A percentile compares a stretch with the other conserved stretches of the same genome.
Conservation (phyloP, 116 monocot species). For the Phalaenopsis hybrid region DNA sequence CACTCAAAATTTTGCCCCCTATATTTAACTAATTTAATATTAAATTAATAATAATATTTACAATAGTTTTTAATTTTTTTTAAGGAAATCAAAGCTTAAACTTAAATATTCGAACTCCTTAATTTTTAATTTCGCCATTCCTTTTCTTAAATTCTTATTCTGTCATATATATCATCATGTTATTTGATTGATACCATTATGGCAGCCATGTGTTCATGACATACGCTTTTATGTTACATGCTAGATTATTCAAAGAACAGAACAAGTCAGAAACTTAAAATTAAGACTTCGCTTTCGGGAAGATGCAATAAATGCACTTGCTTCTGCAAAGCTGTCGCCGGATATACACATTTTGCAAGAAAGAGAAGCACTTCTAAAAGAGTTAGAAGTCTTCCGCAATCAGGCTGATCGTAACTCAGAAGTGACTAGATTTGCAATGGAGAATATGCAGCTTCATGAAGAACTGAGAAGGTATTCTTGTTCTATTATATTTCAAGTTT, state of each 20-base stretch:
- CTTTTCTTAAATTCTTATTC: too few species aligned
- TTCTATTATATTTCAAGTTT: neutral
- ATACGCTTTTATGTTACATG: neutral
- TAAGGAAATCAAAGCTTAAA: too few species aligned
- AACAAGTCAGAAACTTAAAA: constrained; percentile 76
- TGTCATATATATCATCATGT: too few species aligned
- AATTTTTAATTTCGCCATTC: too few species aligned
- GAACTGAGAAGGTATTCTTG: constrained; percentile 64
- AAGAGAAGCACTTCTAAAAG: constrained; percentile 64
- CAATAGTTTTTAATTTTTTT: too few species aligned
- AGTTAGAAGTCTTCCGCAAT: constrained; percentile 63
- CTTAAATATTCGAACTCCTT: too few species aligned
- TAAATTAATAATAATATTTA: too few species aligned
- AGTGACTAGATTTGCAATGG: constrained; percentile 94
- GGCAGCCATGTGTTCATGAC: too few species aligned
- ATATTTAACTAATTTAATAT: too few species aligned
- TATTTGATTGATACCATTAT: too few species aligned
- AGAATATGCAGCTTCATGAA: constrained; percentile 82
- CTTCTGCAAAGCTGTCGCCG: constrained; percentile 56
- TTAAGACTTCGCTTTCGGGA: constrained; percentile 90
- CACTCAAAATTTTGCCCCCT: too few species aligned
- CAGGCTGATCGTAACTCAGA: constrained; percentile 85
- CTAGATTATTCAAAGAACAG: constrained; percentile 69
- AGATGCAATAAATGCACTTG: constrained; percentile 66
- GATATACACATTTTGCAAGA: constrained; percentile 67